Base-by-base conservation (phyloP, 1,284 basidiomycete genomes). In the Cryptococcus maquisensis region DNA sequence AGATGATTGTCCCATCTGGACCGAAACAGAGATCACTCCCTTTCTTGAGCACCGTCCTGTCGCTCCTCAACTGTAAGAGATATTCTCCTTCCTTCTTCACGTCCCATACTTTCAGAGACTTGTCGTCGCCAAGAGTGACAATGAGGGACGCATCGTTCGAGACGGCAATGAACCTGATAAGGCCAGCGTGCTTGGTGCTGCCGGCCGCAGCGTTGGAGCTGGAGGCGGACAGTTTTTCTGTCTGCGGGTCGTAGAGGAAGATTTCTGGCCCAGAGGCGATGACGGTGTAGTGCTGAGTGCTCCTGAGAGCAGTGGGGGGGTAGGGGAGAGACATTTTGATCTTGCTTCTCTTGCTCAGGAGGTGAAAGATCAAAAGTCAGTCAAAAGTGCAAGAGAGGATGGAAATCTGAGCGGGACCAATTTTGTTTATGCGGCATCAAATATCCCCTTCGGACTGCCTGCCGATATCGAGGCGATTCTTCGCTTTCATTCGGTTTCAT, bases 101-200 rank as follows among this genome's bases (percentile, higher is more conserved):
- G 20, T 81, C 78, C 84, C 87, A 92, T 3, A 93, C 79, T 59
- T 82, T 85, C 61, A 96, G 75, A 49, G 75, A 74, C 73, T 96
- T 96, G 74, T 92, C 88, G 52, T 93, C 88, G 12, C 83, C 85
- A 0, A 81, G 78, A 2, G 85, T 87, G 6, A 83, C 82, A 9
- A 90, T 74, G 66, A 85, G 80, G 35, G 65, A 74, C 51, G 75
- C 78, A 0, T 75, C 75, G 0, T 65, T 49, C 62, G 82, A 81
- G 10, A 86, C 73, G 1, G 83, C 83, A 15, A 82, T 78, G 61
- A 83, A 84, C 50, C 84, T 80, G 47, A 92, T 78, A 3, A 84
- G 81, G 36, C 45, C 52, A 12, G 35, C 24, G 28, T 32, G 28
- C 28, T 32, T 32, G 28, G 28, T 32, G n/a, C 36, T 52, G 36